Conservation (phyloP, 2,329 filamentous ascomycete species). For the Cercospora janseana region DNA sequence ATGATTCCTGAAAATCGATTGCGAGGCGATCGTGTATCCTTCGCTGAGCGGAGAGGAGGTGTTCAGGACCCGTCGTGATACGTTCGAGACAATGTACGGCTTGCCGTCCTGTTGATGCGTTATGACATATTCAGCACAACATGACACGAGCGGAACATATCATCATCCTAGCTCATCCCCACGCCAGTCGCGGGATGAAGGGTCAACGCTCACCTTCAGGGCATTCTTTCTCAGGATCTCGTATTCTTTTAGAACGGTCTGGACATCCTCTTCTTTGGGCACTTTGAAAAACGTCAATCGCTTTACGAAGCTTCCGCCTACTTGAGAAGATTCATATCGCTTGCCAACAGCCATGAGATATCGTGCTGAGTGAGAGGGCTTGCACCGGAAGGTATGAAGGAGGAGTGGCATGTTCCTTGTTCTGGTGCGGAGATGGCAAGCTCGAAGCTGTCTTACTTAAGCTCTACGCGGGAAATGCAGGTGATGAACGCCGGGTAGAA, state of each 20-base stretch:
- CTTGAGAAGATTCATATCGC: conserved; percentile 19
- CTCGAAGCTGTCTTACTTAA: conserved; percentile 4
- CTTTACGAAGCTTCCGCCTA: conserved; percentile 39
- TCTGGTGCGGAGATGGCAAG: conserved; percentile 6
- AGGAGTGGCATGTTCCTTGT: conserved; percentile 1
- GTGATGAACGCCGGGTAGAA: too few relatives aligned
- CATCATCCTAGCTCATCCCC: neutral
- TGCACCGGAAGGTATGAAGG: neutral
- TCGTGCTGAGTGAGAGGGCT: neutral
- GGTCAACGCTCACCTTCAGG: conserved; percentile 38
- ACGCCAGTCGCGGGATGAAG: neutral
- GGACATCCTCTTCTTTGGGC: conserved; percentile 48
- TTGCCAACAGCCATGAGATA: neutral
- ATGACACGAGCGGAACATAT: neutral
- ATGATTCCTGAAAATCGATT: conserved; percentile 61
- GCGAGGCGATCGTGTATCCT: conserved; percentile 64
- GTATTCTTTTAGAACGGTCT: conserved; percentile 47
- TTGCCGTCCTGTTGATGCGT: conserved; percentile 58
- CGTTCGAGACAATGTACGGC: conserved; percentile 61
- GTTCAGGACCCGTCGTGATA: conserved; percentile 29
- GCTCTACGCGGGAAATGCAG: too few relatives aligned
- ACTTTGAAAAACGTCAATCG: conserved; percentile 56
- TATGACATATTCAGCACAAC: conserved; percentile 1
- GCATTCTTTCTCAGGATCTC: conserved; percentile 46
- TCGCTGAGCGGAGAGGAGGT: conserved; percentile 52